Percentiles rank a stretch among this genome's conserved stretches.
Evolutionary conservation across 768 basidiomycete genomes (phyloP).

Genomic region (Pleurotus sapidus): DNA sequence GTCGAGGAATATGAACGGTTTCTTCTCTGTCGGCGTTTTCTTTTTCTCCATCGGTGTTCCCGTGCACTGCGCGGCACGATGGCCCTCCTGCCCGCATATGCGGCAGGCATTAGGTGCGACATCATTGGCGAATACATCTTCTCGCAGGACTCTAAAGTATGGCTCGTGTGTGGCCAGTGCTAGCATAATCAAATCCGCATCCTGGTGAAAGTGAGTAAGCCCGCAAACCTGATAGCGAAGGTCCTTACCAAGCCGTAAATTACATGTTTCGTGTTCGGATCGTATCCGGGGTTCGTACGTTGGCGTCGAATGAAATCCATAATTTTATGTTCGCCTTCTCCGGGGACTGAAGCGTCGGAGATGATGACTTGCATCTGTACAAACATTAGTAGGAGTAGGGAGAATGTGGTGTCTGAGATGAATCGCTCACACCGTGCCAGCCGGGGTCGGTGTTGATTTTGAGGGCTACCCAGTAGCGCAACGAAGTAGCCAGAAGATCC

Average conservation of each 20-base stretch:
- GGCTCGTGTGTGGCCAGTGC: constrained; percentile 97
- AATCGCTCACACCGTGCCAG: constrained; percentile 78
- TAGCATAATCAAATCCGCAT: constrained; percentile 99
- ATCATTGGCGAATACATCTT: constrained; percentile 92
- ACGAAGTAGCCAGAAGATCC: constrained; percentile 81
- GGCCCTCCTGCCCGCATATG: constrained; percentile 92
- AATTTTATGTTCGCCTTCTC: constrained; percentile 99
- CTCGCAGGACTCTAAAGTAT: constrained; percentile 94
- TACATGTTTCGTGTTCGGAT: constrained; percentile 94
- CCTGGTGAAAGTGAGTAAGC: constrained; percentile 41
- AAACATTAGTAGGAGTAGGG: background rate
- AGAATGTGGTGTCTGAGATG: background rate
- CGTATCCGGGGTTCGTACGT: constrained; percentile 80
- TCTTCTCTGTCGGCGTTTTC: constrained; percentile 72
- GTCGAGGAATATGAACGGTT: constrained; percentile 99
- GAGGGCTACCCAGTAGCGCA: constrained; percentile 95
- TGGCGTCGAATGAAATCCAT: constrained; percentile 98
- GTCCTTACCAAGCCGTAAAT: constrained; percentile 89
- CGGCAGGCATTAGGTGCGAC: constrained; percentile 79
- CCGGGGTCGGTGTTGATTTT: constrained; percentile 95
- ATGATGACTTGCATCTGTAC: constrained; percentile 89
- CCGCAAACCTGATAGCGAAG: background rate
- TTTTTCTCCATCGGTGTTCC: constrained; percentile 70
- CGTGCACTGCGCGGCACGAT: constrained; percentile 94
- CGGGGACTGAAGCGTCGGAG: constrained; percentile 95